A percentile compares a stretch with the other conserved stretches of the same genome.
These are phyloP conservation scores for Ambrosia trifida DNA, from an alignment of 129 eudicot genomes.

Conservation along the genomic window DNA sequence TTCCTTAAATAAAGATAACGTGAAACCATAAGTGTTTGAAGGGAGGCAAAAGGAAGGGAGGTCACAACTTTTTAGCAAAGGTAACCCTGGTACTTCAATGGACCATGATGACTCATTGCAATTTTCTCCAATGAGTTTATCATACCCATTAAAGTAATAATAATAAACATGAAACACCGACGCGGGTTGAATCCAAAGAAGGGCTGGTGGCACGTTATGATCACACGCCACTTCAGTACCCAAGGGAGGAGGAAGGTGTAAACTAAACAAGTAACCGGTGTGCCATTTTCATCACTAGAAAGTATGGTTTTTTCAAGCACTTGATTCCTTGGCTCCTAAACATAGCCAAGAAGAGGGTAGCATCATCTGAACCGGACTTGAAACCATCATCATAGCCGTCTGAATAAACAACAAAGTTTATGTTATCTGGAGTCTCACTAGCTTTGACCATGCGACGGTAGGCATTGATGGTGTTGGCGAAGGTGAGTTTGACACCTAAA, in stretches of 20 bases:
- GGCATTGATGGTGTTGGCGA: conserved; percentile 21
- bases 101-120: conserved; percentile 10
- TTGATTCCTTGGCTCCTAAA: conserved; percentile 16
- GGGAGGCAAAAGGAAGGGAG: conserved; percentile 36
- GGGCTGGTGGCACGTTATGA: conserved; percentile 30
- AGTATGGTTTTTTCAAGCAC: conserved; percentile 22
- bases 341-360: background rate
- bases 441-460: conserved; percentile 12
- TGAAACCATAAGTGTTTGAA: background rate
- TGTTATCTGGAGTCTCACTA: background rate
- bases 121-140: background rate
- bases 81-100: conserved; percentile 38
- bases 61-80: conserved; percentile 8
- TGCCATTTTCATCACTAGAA: background rate
- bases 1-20: background rate
- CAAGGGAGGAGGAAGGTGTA: conserved; percentile 46
- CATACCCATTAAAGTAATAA: conserved; percentile 40
- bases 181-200: conserved; percentile 60
- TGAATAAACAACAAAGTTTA: conserved; percentile 29
- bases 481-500: conserved; percentile 26
- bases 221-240: conserved; percentile 43
- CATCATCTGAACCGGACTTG: background rate
- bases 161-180: conserved; percentile 39
- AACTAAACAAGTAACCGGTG: conserved; percentile 34
- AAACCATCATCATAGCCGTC: conserved; percentile 44